Percentiles rank a stretch among this genome's conserved stretches.
Conservation (phyloP, 2,329 filamentous ascomycete species). For the Claviceps sorghi region DNA sequence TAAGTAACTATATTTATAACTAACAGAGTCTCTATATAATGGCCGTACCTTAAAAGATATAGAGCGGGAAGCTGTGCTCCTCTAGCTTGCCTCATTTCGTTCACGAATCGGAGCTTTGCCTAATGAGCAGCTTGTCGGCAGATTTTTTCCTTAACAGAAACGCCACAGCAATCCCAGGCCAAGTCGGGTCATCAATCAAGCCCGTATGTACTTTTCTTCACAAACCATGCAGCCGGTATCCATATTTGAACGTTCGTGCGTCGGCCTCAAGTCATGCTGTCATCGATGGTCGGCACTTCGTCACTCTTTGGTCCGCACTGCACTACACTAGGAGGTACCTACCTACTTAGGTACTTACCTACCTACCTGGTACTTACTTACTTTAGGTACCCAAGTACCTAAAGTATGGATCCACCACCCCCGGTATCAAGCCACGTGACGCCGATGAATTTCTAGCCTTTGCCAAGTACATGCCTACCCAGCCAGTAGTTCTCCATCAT, state of each 20-base stretch:
- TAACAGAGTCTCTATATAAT: too few relatives aligned
- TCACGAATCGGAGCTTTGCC: too few relatives aligned
- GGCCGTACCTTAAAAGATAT: too few relatives aligned
- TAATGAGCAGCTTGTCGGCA: too few relatives aligned
- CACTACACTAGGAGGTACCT: neutral
- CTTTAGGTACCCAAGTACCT: too few relatives aligned
- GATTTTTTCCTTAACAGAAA: neutral
- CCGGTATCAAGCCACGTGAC: constrained; percentile 16
- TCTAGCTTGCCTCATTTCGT: too few relatives aligned
- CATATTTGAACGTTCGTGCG: neutral
- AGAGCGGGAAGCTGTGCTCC: too few relatives aligned
- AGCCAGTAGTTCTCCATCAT: constrained; percentile 7
- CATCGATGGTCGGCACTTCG: neutral
- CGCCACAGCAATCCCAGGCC: neutral
- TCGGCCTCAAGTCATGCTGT: neutral
- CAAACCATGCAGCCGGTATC: neutral
- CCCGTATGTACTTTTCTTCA: too few relatives aligned
- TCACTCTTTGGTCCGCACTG: neutral
- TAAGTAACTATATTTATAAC: too few relatives aligned
- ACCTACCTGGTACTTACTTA: too few relatives aligned
- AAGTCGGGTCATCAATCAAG: neutral
- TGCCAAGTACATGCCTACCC: neutral
- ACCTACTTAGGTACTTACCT: too few relatives aligned
- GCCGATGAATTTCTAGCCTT: constrained; percentile 16
- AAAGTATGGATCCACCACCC: constrained; percentile 1